Evolutionary conservation across 2,329 filamentous ascomycete species (phyloP).

Genomic region (Penicillium sp.): DNA sequence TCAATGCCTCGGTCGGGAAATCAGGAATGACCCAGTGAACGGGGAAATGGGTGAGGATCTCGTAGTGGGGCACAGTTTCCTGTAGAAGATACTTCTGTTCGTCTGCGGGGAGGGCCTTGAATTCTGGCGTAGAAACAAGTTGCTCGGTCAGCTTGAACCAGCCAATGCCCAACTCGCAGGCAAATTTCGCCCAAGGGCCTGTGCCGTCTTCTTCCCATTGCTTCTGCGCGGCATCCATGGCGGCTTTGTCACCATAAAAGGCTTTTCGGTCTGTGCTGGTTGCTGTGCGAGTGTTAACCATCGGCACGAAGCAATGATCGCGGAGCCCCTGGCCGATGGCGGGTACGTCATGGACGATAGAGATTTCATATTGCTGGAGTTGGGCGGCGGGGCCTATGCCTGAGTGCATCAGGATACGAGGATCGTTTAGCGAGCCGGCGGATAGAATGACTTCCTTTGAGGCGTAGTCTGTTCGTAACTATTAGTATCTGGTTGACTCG

Average conservation of each 20-base stretch:
- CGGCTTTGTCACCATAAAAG: constrained; percentile 13
- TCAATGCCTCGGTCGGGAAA: constrained; percentile 37
- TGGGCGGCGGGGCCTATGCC: constrained; percentile 13
- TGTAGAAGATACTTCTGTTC: constrained; percentile 49
- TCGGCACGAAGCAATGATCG: constrained; percentile 22
- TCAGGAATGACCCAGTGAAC: constrained; percentile 46
- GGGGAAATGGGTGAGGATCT: constrained; percentile 54
- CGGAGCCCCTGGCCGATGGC: constrained; percentile 23
- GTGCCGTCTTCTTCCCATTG: constrained; percentile 51
- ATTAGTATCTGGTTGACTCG: background rate
- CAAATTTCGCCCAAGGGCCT: constrained; percentile 38
- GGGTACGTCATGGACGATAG: constrained; percentile 18
- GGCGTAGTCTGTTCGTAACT: constrained; percentile 7
- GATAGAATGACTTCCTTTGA: constrained; percentile 20
- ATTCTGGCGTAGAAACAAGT: constrained; percentile 49
- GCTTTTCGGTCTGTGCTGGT: constrained; percentile 6
- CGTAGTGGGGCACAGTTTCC: constrained; percentile 58
- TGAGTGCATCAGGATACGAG: constrained; percentile 16
- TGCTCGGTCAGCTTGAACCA: constrained; percentile 45
- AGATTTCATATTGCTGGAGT: constrained; percentile 13
- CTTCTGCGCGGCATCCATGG: constrained; percentile 18
- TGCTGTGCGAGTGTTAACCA: constrained; percentile 9
- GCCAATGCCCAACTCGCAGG: constrained; percentile 36
- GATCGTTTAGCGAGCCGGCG: constrained; percentile 20
- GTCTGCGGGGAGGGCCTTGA: constrained; percentile 48